Conservation (phyloP, 345 rosid genomes). For the Gossypioides kirkii region DNA sequence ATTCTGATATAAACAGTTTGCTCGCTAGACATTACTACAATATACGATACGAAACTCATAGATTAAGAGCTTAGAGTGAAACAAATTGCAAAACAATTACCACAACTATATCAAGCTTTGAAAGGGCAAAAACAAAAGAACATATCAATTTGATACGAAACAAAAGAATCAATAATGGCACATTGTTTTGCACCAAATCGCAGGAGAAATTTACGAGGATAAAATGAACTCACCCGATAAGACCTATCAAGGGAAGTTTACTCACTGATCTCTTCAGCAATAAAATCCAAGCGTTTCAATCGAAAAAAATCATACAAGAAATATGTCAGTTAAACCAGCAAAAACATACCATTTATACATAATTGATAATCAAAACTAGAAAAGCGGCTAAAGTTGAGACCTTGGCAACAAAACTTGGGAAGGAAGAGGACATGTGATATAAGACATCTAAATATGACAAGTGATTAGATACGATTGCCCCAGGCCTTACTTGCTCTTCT, state of each 20-base stretch:
- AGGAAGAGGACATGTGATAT: conserved; percentile 91
- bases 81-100: not conserved
- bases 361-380: not conserved
- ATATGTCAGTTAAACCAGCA: conserved; percentile 26
- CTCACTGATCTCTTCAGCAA: conserved; percentile 94
- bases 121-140: not conserved
- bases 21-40: not conserved
- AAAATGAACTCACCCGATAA: conserved; percentile 63
- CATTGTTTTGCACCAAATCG: not conserved
- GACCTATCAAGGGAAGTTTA: conserved; percentile 90
- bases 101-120: not conserved
- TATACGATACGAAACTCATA: not conserved
- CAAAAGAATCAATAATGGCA: not conserved
- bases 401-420: conserved; percentile 99
- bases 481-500: conserved; percentile 64
- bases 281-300: conserved; percentile 26
- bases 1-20: not conserved
- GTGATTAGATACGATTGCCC: conserved; percentile 87
- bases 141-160: not conserved
- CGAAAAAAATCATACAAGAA: conserved; percentile 12
- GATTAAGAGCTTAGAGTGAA: not conserved
- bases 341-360: not conserved
- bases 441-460: conserved; percentile 89
- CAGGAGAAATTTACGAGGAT: not conserved
- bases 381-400: conserved; percentile 33